These are phyloP conservation scores for Oldenlandia corymbosa DNA, from an alignment of 257 asterid species.

Conservation along the genomic window DNA sequence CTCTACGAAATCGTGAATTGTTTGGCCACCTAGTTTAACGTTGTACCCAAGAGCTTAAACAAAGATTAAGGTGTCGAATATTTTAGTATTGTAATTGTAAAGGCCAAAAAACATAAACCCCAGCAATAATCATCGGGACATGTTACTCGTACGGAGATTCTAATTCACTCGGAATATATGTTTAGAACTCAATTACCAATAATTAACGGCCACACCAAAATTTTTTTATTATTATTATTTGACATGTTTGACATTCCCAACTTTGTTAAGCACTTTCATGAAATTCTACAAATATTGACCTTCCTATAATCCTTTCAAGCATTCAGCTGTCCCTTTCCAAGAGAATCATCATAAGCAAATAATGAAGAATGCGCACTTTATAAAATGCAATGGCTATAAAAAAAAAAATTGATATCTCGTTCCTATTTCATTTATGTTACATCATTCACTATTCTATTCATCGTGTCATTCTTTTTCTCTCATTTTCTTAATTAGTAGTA, in stretches of 20 bases:
- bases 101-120: not conserved
- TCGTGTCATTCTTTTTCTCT: too few species aligned
- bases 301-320: not conserved
- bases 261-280: slow-evolving; percentile 17
- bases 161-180: slow-evolving; percentile 39
- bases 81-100: slow-evolving; percentile 1
- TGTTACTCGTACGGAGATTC: slow-evolving; percentile 37
- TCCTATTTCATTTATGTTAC: too few species aligned
- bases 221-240: too few species aligned
- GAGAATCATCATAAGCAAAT: too few species aligned
- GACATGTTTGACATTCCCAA: slow-evolving; percentile 18
- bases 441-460: too few species aligned
- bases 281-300: slow-evolving; percentile 8
- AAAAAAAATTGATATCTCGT: too few species aligned
- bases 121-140: slow-evolving; percentile 23
- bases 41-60: slow-evolving; percentile 4
- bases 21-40: not conserved
- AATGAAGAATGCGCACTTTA: too few species aligned
- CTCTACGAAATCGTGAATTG: too few species aligned
- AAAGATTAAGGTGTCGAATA: slow-evolving; percentile 1
- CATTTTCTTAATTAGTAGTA: too few species aligned
- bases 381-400: too few species aligned
- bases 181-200: slow-evolving; percentile 38
- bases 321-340: slow-evolving; percentile 2
- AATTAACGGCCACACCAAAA: slow-evolving; percentile 24